A percentile compares a stretch with the other conserved stretches of the same genome.
phyloP scores from a whole-genome alignment of 2,329 filamentous ascomycete genomes.

The Clarireedia hainanense region DNA sequence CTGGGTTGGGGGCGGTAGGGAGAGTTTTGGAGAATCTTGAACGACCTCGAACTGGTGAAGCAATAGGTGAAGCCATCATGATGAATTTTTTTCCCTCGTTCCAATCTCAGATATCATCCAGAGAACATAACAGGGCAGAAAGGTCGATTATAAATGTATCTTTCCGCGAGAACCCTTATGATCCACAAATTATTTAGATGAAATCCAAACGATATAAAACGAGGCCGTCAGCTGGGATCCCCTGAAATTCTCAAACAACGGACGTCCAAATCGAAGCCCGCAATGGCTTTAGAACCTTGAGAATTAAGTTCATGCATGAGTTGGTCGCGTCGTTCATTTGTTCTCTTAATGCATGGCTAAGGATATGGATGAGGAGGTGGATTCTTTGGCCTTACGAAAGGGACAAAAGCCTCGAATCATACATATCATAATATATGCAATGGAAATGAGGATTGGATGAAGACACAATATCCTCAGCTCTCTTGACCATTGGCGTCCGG shows the following conservation, averaged over 20 bases:
- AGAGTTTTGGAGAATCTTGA: conserved; percentile 24
- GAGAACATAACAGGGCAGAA: background rate
- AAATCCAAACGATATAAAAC: conserved; percentile 5
- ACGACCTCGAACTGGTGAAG: conserved; percentile 12
- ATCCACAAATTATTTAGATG: background rate
- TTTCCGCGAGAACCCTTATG: background rate
- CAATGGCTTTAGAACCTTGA: conserved; percentile 1
- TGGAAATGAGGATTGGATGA: too few relatives aligned
- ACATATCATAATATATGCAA: too few relatives aligned
- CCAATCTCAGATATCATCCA: background rate
- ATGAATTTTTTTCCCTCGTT: background rate
- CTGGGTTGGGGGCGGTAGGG: conserved; percentile 13
- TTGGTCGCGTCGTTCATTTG: background rate
- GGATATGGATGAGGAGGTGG: background rate
- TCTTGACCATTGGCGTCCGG: background rate
- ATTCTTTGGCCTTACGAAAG: background rate
- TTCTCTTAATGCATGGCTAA: background rate
- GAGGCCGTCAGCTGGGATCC: conserved; percentile 2
- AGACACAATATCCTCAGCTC: background rate
- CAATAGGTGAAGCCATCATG: background rate
- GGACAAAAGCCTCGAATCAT: background rate
- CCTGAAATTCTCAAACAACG: conserved; percentile 9
- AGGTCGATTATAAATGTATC: background rate
- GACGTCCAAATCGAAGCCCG: background rate
- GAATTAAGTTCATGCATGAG: background rate